Conservation (phyloP, 2,329 filamentous ascomycete species). For the Cryphonectria carpinicola region DNA sequence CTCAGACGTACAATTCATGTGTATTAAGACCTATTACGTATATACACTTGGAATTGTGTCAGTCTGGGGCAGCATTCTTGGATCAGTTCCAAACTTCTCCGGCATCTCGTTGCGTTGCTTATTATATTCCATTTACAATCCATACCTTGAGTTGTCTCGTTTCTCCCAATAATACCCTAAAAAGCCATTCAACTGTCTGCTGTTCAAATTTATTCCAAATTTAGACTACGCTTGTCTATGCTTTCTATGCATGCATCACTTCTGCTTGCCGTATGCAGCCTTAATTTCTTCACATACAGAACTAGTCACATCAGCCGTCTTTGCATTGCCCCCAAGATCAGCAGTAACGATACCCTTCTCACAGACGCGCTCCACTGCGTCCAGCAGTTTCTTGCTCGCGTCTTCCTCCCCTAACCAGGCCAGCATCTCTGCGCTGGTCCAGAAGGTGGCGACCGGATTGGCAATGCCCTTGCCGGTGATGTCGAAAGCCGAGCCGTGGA, state of each 20-base stretch:
- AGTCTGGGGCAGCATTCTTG: too few relatives aligned
- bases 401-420: constrained; percentile 55
- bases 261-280: constrained; percentile 18
- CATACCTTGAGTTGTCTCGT: neutral
- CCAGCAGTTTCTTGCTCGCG: constrained; percentile 51
- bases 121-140: neutral
- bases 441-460: constrained; percentile 59
- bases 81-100: too few relatives aligned
- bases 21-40: neutral
- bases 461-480: constrained; percentile 57
- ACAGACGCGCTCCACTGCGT: constrained; percentile 53
- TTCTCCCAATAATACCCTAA: too few relatives aligned
- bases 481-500: constrained; percentile 59
- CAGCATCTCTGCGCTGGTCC: constrained; percentile 58
- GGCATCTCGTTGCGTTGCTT: too few relatives aligned
- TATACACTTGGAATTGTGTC: too few relatives aligned
- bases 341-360: constrained; percentile 52
- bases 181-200: neutral
- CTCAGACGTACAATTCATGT: neutral
- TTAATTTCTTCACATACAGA: constrained; percentile 31
- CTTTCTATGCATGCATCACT: neutral
- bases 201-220: neutral
- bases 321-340: constrained; percentile 51
- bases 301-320: constrained; percentile 31
- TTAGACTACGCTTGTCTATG: neutral